Evolutionary conservation across 352 stramenopile species (phyloP).

Genomic region (Hyaloperonospora brassicae): DNA sequence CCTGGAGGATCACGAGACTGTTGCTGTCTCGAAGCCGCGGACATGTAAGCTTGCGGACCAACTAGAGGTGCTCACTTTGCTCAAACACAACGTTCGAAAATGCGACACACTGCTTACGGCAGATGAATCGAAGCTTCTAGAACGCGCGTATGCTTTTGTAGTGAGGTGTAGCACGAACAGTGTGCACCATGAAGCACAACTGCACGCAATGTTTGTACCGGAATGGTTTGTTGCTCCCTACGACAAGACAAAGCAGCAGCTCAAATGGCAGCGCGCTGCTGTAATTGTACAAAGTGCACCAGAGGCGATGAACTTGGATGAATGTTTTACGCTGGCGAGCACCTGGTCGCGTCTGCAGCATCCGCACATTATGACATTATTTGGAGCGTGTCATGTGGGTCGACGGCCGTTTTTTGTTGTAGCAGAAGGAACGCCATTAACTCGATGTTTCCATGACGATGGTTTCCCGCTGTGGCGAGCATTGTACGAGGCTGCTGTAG

Average conservation of each 20-base stretch:
- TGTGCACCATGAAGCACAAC: constrained; percentile 10
- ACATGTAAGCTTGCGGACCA: constrained; percentile 17
- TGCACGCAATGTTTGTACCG: constrained; percentile 21
- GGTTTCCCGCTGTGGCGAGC: constrained; percentile 25
- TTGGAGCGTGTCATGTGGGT: constrained; percentile 26
- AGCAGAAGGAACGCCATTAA: constrained; percentile 21
- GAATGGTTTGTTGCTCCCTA: constrained; percentile 29
- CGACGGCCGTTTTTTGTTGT: constrained; percentile 25
- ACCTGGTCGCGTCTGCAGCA: constrained; percentile 24
- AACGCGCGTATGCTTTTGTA: constrained; percentile 22
- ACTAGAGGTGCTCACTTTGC: constrained; percentile 23
- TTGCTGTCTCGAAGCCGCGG: constrained; percentile 9
- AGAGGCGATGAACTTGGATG: constrained; percentile 2
- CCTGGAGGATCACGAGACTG: constrained; percentile 12
- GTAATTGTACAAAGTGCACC: constrained; percentile 20
- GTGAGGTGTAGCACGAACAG: constrained; percentile 8
- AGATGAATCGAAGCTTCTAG: constrained; percentile 18
- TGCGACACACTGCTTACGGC: constrained; percentile 22
- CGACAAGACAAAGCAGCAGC: constrained; percentile 20
- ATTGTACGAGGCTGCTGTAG: constrained; percentile 24
- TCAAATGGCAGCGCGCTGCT: constrained; percentile 24
- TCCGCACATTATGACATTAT: constrained; percentile 25
- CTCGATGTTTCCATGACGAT: constrained; percentile 16
- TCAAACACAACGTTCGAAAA: constrained; percentile 19
- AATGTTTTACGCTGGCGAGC: constrained; percentile 18